phyloP scores from a whole-genome alignment of 768 basidiomycete genomes.

The Leccinum obscurum region DNA sequence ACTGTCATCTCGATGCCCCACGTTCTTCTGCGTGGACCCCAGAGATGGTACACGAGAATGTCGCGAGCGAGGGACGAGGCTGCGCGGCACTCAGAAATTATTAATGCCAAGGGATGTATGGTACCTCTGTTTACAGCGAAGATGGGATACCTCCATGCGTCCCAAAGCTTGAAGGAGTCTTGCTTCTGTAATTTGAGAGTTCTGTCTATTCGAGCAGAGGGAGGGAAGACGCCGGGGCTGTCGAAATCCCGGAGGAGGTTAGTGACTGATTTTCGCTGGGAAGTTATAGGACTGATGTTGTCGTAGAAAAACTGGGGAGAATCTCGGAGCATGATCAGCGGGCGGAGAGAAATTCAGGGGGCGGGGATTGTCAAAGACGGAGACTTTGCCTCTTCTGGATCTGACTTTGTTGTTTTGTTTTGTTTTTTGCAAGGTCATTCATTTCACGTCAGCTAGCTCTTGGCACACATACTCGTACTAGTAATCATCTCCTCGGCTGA shows the following conservation, averaged over 20 bases:
- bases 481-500: slow-evolving; percentile 84
- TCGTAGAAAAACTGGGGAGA: slow-evolving; percentile 23
- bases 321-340: slow-evolving; percentile 27
- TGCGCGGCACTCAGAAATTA: slow-evolving; percentile 9
- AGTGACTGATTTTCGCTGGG: slow-evolving; percentile 20
- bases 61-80: slow-evolving; percentile 53
- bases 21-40: slow-evolving; percentile 83
- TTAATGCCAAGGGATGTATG: neutral
- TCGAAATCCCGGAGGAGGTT: slow-evolving; percentile 53
- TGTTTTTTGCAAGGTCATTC: neutral
- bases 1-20: slow-evolving; percentile 98
- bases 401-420: slow-evolving; percentile 14
- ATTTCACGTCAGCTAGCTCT: slow-evolving; percentile 11
- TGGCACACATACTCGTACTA: slow-evolving; percentile 32
- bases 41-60: slow-evolving; percentile 74
- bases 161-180: slow-evolving; percentile 60
- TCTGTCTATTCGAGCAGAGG: slow-evolving; percentile 71
- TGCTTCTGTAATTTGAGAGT: slow-evolving; percentile 60
- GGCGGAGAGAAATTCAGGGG: neutral
- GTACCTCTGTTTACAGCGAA: slow-evolving; percentile 68
- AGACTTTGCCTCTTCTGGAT: slow-evolving; percentile 22
- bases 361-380: neutral
- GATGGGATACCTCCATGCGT: slow-evolving; percentile 71
- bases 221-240: slow-evolving; percentile 67
- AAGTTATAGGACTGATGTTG: slow-evolving; percentile 10